Evolutionary conservation across 176 grass and related monocot genomes (phyloP).

Genomic region (Pharus latifolius): DNA sequence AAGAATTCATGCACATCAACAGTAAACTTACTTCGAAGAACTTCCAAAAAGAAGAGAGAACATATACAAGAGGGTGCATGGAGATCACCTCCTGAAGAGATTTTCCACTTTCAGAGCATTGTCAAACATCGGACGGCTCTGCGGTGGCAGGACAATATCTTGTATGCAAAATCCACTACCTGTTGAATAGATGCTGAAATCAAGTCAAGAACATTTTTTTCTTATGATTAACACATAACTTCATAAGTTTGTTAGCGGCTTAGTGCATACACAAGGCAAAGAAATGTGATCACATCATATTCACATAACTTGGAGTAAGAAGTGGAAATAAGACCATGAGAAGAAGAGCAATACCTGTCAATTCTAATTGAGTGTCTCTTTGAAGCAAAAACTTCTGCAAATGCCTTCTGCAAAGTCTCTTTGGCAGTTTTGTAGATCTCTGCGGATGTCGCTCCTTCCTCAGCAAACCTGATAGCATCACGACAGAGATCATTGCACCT

Average conservation of each 20-base stretch:
- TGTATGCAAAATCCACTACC: background rate
- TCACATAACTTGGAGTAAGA: too few relatives aligned
- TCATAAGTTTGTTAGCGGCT: too few relatives aligned
- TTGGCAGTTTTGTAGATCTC: conserved; percentile 43
- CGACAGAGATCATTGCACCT: conserved; percentile 47
- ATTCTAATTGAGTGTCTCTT: conserved; percentile 17
- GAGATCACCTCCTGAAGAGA: background rate
- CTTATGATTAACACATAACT: background rate
- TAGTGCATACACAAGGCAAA: background rate
- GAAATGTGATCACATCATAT: background rate
- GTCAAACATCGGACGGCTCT: too few relatives aligned
- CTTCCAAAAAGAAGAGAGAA: background rate
- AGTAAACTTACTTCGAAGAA: background rate
- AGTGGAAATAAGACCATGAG: background rate
- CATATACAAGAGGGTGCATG: background rate
- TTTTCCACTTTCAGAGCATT: background rate
- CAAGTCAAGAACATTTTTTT: background rate
- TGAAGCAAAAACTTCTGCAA: conserved; percentile 31
- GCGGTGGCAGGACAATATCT: background rate
- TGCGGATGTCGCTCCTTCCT: conserved; percentile 39
- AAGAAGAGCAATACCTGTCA: conserved; percentile 4
- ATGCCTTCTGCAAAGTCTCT: conserved; percentile 39
- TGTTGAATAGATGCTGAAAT: background rate
- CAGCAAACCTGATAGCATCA: conserved; percentile 47
- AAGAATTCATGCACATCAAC: background rate